Evolutionary conservation across 2,329 filamentous ascomycete genomes (phyloP).

Genomic region (Arthrobotrys sinensis): DNA sequence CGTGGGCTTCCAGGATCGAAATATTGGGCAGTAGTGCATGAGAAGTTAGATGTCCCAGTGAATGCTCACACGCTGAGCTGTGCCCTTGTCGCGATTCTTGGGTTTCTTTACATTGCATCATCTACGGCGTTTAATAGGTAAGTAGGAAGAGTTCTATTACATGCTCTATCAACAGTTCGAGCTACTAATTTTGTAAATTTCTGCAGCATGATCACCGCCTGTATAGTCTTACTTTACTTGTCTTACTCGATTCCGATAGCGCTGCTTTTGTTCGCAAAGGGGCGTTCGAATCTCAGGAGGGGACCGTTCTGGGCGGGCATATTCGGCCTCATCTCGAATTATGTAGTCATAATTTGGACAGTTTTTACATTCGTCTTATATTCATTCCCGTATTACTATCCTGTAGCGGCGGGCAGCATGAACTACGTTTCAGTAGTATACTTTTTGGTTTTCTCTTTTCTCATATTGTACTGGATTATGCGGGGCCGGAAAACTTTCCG

Average conservation of each 20-base stretch:
- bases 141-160: neutral
- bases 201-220: constrained; percentile 64
- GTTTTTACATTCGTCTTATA: constrained; percentile 69
- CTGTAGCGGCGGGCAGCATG: constrained; percentile 66
- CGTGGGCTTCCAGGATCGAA: constrained; percentile 68
- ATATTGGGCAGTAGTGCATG: constrained; percentile 67
- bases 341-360: constrained; percentile 67
- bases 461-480: constrained; percentile 64
- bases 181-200: constrained; percentile 20
- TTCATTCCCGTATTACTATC: constrained; percentile 69
- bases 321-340: constrained; percentile 66
- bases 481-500: constrained; percentile 64
- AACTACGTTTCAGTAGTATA: constrained; percentile 66
- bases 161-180: constrained; percentile 2
- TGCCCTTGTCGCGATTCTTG: constrained; percentile 67
- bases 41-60: constrained; percentile 67
- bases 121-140: constrained; percentile 69
- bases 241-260: constrained; percentile 66
- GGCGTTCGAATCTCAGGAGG: constrained; percentile 68
- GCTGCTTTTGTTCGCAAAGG: constrained; percentile 67
- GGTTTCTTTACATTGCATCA: constrained; percentile 69
- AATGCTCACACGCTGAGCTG: constrained; percentile 67
- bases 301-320: constrained; percentile 68
- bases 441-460: constrained; percentile 62
- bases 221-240: constrained; percentile 64